Conservation (phyloP, 2,329 filamentous ascomycete genomes). For the Epichloe aotearoae region DNA sequence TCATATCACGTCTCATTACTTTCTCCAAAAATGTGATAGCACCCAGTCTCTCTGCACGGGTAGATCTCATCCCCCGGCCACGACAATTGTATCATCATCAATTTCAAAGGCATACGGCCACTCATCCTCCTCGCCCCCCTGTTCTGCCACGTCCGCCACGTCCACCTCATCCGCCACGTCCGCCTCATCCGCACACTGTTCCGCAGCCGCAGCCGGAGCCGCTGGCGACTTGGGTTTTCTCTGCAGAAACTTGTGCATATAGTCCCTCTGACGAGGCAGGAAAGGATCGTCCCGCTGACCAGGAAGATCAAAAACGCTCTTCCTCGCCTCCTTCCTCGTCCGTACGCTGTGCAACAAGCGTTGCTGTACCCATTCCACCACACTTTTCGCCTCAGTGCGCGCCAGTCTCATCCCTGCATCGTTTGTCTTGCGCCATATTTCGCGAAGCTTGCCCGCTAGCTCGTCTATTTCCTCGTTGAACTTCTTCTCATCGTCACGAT, state of each 20-base stretch:
- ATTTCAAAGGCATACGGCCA: not conserved
- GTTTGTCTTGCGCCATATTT: conserved; percentile 48
- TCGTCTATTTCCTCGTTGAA: conserved; percentile 64
- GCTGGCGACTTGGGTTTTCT: conserved; percentile 11
- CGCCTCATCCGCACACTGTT: too few relatives aligned
- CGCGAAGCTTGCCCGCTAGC: conserved; percentile 46
- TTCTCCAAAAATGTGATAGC: not conserved
- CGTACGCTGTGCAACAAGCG: conserved; percentile 60
- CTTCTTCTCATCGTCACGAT: conserved; percentile 20
- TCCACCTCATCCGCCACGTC: not conserved
- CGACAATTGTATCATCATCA: conserved; percentile 8
- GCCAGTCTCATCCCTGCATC: conserved; percentile 61
- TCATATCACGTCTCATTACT: not conserved
- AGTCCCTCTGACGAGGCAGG: conserved; percentile 31
- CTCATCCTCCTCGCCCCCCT: not conserved
- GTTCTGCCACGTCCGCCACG: not conserved
- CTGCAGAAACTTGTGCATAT: conserved; percentile 34
- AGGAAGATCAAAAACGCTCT: conserved; percentile 33
- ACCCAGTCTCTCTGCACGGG: not conserved
- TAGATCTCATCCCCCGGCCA: conserved; percentile 8
- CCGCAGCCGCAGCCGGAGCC: not conserved
- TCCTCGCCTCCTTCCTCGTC: conserved; percentile 43
- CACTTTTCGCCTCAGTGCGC: conserved; percentile 64
- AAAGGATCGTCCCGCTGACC: conserved; percentile 23
- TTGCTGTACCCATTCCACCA: conserved; percentile 60